Conservation (phyloP, 129 eudicot species). For the Deinandra increscens region DNA sequence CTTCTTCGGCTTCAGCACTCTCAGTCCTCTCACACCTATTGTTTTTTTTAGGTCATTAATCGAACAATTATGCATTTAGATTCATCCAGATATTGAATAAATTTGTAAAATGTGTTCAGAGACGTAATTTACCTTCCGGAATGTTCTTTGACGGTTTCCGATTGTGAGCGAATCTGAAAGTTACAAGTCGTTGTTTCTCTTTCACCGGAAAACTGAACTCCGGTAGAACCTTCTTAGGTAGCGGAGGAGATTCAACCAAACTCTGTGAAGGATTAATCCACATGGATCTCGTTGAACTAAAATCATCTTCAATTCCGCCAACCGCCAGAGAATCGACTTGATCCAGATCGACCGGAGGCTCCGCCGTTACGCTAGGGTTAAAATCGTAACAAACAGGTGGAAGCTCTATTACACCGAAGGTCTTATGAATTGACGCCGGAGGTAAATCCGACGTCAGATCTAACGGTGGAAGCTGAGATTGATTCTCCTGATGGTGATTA, state of each 20-base stretch:
- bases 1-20: conserved; percentile 52
- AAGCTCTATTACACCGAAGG: conserved; percentile 1
- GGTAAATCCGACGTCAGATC: conserved; percentile 19
- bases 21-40: conserved; percentile 48
- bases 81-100: background rate
- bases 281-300: conserved; percentile 32
- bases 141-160: conserved; percentile 44
- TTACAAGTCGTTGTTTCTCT: conserved; percentile 48
- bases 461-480: conserved; percentile 29
- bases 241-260: background rate
- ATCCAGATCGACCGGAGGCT: background rate
- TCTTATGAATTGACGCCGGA: conserved; percentile 9
- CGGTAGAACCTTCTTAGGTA: conserved; percentile 11
- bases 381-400: background rate
- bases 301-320: conserved; percentile 18
- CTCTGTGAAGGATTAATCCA: conserved; percentile 33
- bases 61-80: background rate
- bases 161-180: conserved; percentile 45
- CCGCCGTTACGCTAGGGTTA: conserved; percentile 14
- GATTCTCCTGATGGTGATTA: conserved; percentile 12
- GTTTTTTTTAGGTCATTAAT: too few relatives aligned
- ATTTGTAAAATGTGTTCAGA: background rate
- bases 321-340: background rate
- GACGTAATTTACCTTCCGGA: conserved; percentile 43
- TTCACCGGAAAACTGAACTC: conserved; percentile 15